These are phyloP conservation scores for Boletus subcaerulescens DNA, from an alignment of 768 basidiomycete genomes.

Conservation along the genomic window DNA sequence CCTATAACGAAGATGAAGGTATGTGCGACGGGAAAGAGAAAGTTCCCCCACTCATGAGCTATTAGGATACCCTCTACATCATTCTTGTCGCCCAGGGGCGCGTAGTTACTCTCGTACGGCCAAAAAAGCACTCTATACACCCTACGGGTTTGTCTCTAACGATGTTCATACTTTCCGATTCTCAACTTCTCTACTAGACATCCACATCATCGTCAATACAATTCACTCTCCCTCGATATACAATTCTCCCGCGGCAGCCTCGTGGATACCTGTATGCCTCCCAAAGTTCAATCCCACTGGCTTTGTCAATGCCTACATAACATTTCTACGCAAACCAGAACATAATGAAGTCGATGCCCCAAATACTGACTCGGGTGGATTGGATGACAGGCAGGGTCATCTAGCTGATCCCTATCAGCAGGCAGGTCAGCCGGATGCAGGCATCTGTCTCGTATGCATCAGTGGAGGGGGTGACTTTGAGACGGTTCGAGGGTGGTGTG, in stretches of 20 bases:
- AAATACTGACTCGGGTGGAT: neutral
- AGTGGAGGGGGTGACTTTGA: slow-evolving; percentile 85
- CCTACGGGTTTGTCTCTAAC: slow-evolving; percentile 63
- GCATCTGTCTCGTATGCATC: slow-evolving; percentile 73
- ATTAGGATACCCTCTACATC: slow-evolving; percentile 86
- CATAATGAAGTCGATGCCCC: slow-evolving; percentile 5
- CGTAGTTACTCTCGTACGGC: slow-evolving; percentile 84
- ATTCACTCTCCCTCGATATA: slow-evolving; percentile 77
- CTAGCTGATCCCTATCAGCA: slow-evolving; percentile 2
- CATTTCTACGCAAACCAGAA: slow-evolving; percentile 53
- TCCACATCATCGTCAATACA: slow-evolving; percentile 91
- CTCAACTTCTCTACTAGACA: slow-evolving; percentile 44
- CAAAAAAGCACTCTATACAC: slow-evolving; percentile 92
- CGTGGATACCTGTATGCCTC: slow-evolving; percentile 94
- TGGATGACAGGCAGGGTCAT: slow-evolving; percentile 3
- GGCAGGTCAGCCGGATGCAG: slow-evolving; percentile 28
- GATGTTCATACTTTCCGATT: neutral
- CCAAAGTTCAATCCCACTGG: slow-evolving; percentile 89
- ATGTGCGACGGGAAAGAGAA: neutral
- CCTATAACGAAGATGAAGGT: slow-evolving; percentile 82
- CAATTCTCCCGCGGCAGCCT: slow-evolving; percentile 76
- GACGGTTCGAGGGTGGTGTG: slow-evolving; percentile 74
- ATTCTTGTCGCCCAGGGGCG: slow-evolving; percentile 76
- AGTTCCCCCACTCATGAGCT: neutral
- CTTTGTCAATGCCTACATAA: slow-evolving; percentile 90